These are phyloP conservation scores for Trichoderma sp. DNA, from an alignment of 2,329 filamentous ascomycete genomes.

Conservation along the genomic window DNA sequence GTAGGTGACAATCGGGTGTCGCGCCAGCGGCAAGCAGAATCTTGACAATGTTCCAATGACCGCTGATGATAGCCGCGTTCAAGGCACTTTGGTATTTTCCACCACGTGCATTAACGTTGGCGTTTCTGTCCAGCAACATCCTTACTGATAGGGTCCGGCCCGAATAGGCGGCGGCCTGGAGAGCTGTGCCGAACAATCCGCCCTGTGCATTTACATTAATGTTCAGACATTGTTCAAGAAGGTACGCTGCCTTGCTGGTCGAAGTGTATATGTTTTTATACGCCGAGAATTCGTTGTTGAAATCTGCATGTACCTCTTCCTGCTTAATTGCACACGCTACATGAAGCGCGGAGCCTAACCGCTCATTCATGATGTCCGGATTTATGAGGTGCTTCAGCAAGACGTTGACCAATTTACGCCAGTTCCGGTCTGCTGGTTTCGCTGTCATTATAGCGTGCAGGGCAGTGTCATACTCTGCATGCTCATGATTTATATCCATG, in stretches of 20 bases:
- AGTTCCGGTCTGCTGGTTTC: rapidly evolving
- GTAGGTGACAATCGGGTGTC: background rate
- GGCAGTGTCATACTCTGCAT: background rate
- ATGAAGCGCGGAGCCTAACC: background rate
- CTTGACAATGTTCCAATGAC: background rate
- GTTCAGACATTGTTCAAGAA: background rate
- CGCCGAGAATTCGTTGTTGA: too few species aligned
- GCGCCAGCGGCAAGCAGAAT: background rate
- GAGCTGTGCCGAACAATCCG: background rate
- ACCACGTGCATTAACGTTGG: background rate
- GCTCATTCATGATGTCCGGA: background rate
- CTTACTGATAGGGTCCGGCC: background rate
- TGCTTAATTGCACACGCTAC: background rate
- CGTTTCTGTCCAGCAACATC: background rate
- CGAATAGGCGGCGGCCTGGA: background rate
- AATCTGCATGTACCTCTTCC: background rate
- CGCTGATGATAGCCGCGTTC: background rate
- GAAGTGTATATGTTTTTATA: too few species aligned
- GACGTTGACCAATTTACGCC: background rate
- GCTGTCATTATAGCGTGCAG: background rate
- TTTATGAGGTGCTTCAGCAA: background rate
- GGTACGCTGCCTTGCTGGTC: background rate
- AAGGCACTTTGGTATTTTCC: background rate
- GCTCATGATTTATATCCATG: background rate
- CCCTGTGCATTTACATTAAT: background rate